These are phyloP conservation scores for Zizania latifolia DNA, from an alignment of 176 grass and related monocot genomes.

Conservation along the genomic window DNA sequence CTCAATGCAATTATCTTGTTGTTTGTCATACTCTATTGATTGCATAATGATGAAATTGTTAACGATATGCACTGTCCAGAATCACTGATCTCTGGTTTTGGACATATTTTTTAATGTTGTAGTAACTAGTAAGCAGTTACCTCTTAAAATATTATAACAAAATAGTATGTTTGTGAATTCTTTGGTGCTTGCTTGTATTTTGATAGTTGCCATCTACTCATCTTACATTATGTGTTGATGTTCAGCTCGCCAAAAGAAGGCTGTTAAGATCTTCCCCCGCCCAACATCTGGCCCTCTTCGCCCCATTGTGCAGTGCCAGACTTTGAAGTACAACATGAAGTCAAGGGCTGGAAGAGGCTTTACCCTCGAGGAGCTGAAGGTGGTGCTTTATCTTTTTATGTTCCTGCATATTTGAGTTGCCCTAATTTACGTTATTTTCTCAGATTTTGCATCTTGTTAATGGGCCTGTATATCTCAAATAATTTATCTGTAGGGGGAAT, in stretches of 20 bases:
- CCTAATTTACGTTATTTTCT: not conserved
- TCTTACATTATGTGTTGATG: not conserved
- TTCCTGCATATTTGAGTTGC: not conserved
- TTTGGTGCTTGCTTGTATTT: not conserved
- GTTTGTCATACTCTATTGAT: not conserved
- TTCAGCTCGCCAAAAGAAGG: conserved; percentile 87
- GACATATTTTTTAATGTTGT: not conserved
- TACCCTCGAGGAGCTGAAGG: conserved; percentile 29
- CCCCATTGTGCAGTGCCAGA: conserved; percentile 82
- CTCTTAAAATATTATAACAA: not conserved
- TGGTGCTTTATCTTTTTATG: conserved; percentile 63
- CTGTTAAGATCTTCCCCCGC: conserved; percentile 87
- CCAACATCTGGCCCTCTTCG: conserved; percentile 70
- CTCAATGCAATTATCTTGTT: not conserved
- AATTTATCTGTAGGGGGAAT: not conserved
- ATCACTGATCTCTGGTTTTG: not conserved
- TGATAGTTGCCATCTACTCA: no score
- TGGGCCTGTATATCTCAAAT: not conserved
- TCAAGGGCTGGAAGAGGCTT: conserved; percentile 25
- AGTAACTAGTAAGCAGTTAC: not conserved
- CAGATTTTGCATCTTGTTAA: not conserved
- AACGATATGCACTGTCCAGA: not conserved
- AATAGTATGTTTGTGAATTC: not conserved
- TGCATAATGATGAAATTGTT: not conserved
- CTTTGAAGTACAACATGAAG: conserved; percentile 96